Evolutionary conservation across 176 grass and related monocot species (phyloP).

Genomic region (Chloris gayana): DNA sequence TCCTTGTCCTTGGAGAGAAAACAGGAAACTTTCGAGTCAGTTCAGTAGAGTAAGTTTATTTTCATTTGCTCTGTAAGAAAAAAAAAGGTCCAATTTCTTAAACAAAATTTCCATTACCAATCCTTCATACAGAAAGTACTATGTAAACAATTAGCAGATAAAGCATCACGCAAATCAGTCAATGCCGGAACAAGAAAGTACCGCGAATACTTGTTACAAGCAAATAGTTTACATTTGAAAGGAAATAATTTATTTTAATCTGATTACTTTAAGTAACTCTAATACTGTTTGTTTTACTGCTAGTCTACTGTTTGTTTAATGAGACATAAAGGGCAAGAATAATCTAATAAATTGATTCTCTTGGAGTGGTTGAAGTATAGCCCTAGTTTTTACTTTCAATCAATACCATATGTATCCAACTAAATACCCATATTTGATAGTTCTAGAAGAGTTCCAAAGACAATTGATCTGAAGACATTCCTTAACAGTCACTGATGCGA

Average conservation of each 20-base stretch:
- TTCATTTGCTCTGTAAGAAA: slow-evolving; percentile 6
- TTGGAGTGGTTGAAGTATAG: neutral
- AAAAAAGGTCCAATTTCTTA: neutral
- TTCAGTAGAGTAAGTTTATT: neutral
- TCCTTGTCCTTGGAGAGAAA: neutral
- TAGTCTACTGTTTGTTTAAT: slow-evolving; percentile 3
- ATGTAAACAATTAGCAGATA: neutral
- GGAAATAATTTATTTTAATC: neutral
- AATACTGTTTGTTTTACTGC: neutral
- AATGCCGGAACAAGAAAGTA: neutral
- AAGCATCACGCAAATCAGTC: neutral
- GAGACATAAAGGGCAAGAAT: neutral
- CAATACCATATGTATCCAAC: neutral
- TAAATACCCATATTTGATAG: neutral
- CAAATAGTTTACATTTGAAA: neutral
- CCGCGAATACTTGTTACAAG: neutral
- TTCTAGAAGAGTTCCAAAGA: neutral
- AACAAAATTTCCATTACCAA: neutral
- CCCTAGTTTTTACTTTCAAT: neutral
- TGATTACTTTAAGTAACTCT: neutral
- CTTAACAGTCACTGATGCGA: neutral
- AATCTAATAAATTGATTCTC: neutral
- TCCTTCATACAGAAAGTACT: neutral
- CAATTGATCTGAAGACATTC: neutral
- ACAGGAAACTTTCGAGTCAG: neutral